Conservation (phyloP, 345 rosid species). For the Melastoma malabathricum region DNA sequence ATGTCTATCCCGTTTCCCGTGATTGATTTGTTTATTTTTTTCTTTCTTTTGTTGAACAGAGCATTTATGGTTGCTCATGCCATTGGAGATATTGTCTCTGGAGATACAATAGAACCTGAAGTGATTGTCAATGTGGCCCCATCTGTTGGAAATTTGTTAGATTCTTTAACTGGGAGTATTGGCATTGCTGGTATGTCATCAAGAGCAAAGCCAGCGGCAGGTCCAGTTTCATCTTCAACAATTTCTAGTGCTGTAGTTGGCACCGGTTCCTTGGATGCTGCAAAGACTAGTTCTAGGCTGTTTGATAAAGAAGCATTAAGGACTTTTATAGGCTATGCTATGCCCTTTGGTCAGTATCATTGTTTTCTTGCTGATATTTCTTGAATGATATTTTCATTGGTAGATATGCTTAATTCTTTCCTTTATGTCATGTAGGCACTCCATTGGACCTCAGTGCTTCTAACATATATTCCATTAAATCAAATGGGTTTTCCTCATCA, state of each 20-base stretch:
- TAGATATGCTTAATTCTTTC: not conserved
- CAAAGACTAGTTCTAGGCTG: constrained; percentile 58
- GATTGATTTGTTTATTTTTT: constrained; percentile 1
- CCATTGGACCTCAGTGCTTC: constrained; percentile 73
- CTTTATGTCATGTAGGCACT: constrained; percentile 31
- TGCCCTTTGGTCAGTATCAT: constrained; percentile 82
- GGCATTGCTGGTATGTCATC: constrained; percentile 76
- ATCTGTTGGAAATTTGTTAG: constrained; percentile 83
- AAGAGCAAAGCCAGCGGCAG: constrained; percentile 70
- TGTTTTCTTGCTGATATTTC: constrained; percentile 9
- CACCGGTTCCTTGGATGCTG: constrained; percentile 48
- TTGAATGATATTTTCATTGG: constrained; percentile 5
- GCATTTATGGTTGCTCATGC: constrained; percentile 85
- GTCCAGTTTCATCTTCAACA: constrained; percentile 55
- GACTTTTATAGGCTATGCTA: constrained; percentile 56
- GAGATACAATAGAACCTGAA: constrained; percentile 77
- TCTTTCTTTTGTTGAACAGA: constrained; percentile 22
- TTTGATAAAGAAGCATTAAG: constrained; percentile 71
- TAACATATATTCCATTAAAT: constrained; percentile 47
- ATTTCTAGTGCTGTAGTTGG: constrained; percentile 44
- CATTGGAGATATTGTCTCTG: constrained; percentile 65
- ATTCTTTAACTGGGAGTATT: constrained; percentile 90
- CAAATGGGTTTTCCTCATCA: constrained; percentile 65
- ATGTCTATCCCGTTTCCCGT: too few species aligned
- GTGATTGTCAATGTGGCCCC: constrained; percentile 60